A percentile compares a stretch with the other conserved stretches of the same genome.
Evolutionary conservation across 805 yeast species (phyloP).

Genomic region (Saccharomycopsis sp.): DNA sequence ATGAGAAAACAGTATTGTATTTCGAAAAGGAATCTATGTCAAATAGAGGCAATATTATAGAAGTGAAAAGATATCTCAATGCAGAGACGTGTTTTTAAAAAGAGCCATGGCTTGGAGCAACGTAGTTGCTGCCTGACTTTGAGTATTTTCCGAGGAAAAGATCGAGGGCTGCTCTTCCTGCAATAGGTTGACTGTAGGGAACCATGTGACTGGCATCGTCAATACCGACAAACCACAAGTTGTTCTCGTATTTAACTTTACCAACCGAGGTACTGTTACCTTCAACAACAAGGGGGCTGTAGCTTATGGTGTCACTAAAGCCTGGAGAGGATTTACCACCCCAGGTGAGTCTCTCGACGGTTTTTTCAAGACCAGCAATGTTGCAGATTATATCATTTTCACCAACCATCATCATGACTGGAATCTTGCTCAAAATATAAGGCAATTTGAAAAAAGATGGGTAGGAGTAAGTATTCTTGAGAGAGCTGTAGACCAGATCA

Average conservation of each 20-base stretch:
- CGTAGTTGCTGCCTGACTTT: conserved; percentile 4
- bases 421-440: conserved; percentile 40
- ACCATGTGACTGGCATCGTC: conserved; percentile 96
- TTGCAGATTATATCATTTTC: conserved; percentile 71
- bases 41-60: not conserved
- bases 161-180: conserved; percentile 50
- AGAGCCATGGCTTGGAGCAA: conserved; percentile 15
- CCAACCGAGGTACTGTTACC: conserved; percentile 27
- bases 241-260: conserved; percentile 40
- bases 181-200: conserved; percentile 81
- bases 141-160: conserved; percentile 42
- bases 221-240: conserved; percentile 75
- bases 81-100: not conserved
- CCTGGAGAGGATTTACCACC: conserved; percentile 23
- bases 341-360: conserved; percentile 50
- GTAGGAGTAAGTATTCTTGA: conserved; percentile 38
- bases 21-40: not conserved
- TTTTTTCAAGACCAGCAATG: conserved; percentile 51
- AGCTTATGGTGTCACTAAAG: not conserved
- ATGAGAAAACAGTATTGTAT: not conserved
- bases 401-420: conserved; percentile 59
- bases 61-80: not conserved
- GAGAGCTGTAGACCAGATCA: conserved; percentile 37
- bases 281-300: not conserved
- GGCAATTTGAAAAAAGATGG: conserved; percentile 54